These are phyloP conservation scores for Coprinellus aureogranulatus DNA, from an alignment of 768 basidiomycete species.

Conservation along the genomic window DNA sequence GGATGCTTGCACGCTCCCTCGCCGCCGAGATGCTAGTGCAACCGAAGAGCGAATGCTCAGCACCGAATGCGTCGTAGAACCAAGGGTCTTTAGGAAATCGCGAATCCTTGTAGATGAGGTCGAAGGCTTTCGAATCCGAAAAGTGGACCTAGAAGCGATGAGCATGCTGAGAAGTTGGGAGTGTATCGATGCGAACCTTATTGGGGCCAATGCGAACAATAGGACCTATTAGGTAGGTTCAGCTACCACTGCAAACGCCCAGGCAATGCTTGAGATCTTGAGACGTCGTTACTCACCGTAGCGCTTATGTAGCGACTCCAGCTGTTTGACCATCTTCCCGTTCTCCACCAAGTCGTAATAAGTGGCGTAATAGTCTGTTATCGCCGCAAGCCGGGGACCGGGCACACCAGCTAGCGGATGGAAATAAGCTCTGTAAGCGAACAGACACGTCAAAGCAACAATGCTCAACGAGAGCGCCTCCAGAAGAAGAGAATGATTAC, in stretches of 20 bases:
- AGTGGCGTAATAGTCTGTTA: conserved; percentile 21
- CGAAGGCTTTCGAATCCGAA: conserved; percentile 29
- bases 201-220: conserved; percentile 37
- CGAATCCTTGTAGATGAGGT: conserved; percentile 29
- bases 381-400: conserved; percentile 27
- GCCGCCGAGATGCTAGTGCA: conserved; percentile 20
- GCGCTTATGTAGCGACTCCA: conserved; percentile 22
- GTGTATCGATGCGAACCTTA: conserved; percentile 21
- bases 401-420: conserved; percentile 28
- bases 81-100: conserved; percentile 26
- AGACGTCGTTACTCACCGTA: conserved; percentile 18
- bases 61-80: conserved; percentile 24
- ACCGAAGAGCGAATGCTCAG: conserved; percentile 25
- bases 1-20: conserved; percentile 24
- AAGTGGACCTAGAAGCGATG: conserved; percentile 34
- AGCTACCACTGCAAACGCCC: background rate
- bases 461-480: too few relatives aligned
- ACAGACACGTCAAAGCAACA: background rate
- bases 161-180: background rate
- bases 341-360: conserved; percentile 27
- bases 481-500: too few relatives aligned
- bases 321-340: conserved; percentile 25
- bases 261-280: background rate
- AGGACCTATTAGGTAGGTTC: conserved; percentile 23
- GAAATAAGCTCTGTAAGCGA: conserved; percentile 18